Evolutionary conservation across 768 basidiomycete species (phyloP).

Genomic region (Amanita pseudoporphyria): DNA sequence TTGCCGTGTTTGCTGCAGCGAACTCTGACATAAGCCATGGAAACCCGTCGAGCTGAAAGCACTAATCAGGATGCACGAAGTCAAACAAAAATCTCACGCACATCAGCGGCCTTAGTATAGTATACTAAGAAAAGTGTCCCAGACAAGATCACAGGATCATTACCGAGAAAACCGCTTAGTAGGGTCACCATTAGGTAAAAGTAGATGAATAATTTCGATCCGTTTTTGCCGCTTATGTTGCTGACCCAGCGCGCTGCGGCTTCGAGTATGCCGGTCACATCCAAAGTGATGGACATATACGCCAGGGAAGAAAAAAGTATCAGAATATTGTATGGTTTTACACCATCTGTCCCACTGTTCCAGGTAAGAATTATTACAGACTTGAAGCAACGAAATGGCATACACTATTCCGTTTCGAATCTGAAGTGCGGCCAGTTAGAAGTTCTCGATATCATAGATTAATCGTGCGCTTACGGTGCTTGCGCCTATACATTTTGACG

Average conservation of each 20-base stretch:
- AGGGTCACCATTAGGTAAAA: slow-evolving; percentile 79
- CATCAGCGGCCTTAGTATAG: slow-evolving; percentile 61
- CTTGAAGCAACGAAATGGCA: slow-evolving; percentile 13
- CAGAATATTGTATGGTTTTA: slow-evolving; percentile 89
- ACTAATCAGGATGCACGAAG: not conserved
- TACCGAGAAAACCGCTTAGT: slow-evolving; percentile 76
- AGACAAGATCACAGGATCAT: slow-evolving; percentile 89
- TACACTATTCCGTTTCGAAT: slow-evolving; percentile 71
- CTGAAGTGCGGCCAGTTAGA: slow-evolving; percentile 14
- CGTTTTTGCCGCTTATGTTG: slow-evolving; percentile 64
- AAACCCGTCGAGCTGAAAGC: slow-evolving; percentile 31
- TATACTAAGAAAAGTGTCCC: slow-evolving; percentile 89
- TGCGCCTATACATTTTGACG: slow-evolving; percentile 41
- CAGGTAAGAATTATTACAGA: not conserved
- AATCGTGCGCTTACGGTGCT: slow-evolving; percentile 12
- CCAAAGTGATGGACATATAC: slow-evolving; percentile 88
- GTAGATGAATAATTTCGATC: slow-evolving; percentile 64
- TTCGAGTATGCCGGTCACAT: slow-evolving; percentile 79
- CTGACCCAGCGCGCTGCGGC: slow-evolving; percentile 87
- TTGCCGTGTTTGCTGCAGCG: slow-evolving; percentile 71
- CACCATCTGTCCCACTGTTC: slow-evolving; percentile 36
- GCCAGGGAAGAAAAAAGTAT: slow-evolving; percentile 88
- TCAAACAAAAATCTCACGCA: slow-evolving; percentile 7
- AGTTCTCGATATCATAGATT: not conserved
- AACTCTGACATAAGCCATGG: slow-evolving; percentile 73